Base-by-base conservation (phyloP, 2,329 filamentous ascomycete species). In the Pseudopyrenochaeta lycopersici region DNA sequence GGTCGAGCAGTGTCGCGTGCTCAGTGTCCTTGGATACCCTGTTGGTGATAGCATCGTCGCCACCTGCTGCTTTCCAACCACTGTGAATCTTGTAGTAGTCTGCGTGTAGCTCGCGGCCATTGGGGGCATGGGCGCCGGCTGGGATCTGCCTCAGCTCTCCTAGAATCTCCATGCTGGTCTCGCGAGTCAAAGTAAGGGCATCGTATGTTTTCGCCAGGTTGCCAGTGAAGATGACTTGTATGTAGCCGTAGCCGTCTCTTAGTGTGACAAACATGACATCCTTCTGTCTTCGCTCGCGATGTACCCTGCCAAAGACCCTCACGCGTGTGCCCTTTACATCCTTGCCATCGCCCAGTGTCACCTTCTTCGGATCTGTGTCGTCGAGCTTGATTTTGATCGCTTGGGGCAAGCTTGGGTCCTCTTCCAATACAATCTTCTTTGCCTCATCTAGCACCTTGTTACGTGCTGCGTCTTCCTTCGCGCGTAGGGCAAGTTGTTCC, bases 31-130 rank as follows among this genome's bases (percentile, higher is more conserved):
- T 82, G 55, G 87, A 85, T 33, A 91, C 87, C 60, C 85, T 86
- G 84, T 92, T 97, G 82, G 92, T 95, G 73, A 97, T 92, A 70
- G 93, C 91, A 60, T 97, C 93, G 57, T 94, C 90, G 67, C 92
- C 93, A 59, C 91, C 90, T 33, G 92, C 90, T 35, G 93, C 91
- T 68, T 87, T 85, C 70, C 88, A 90, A 55, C 90, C 70, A 12
- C 65, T 52, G 38, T 79, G 87, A 67, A 96, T 86, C 74, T 86
- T 85, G 82, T 90, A 97, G 82, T 88, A 97, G 78, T 97, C 93
- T 66, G 90, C 93, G 71, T 94, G 91, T 44, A 97, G 83, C 78
- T 97, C 93, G 61, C 94, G 90, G 82, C 89, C 82, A 78, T 92
- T 88, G 43, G 91, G 91, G 1, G 93, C 93, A 54, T 89, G 87